These are phyloP conservation scores for Spongispora temasekensis DNA, from an alignment of 1,284 basidiomycete species.

Conservation along the genomic window DNA sequence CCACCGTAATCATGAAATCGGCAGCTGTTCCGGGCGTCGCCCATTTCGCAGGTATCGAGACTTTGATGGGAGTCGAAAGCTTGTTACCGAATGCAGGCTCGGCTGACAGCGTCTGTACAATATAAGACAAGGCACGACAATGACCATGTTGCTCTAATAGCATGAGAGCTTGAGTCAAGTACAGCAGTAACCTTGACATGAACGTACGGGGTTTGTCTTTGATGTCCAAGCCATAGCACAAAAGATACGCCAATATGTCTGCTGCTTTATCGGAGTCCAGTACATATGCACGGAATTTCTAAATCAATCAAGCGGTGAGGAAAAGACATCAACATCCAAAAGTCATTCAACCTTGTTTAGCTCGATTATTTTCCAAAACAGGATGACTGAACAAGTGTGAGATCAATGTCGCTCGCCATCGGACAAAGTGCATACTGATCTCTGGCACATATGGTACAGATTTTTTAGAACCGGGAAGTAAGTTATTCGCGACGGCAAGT, in stretches of 20 bases:
- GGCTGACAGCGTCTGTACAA: conserved; percentile 88
- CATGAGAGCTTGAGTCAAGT: conserved; percentile 14
- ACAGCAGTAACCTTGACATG: conserved; percentile 5
- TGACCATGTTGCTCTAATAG: conserved; percentile 83
- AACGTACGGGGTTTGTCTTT: conserved; percentile 86
- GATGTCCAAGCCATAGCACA: conserved; percentile 80
- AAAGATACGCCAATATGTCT: conserved; percentile 74
- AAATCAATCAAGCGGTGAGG: conserved; percentile 5
- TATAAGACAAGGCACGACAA: conserved; percentile 87
- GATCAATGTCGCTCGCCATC: conserved; percentile 6
- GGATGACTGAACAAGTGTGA: conserved; percentile 55
- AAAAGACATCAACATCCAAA: too few relatives aligned
- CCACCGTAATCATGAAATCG: conserved; percentile 86
- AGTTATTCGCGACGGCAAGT: conserved; percentile 68
- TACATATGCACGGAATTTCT: conserved; percentile 87
- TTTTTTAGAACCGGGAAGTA: conserved; percentile 82
- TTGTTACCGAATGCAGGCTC: conserved; percentile 75
- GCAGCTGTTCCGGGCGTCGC: conserved; percentile 70
- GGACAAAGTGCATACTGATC: conserved; percentile 55
- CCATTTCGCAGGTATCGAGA: conserved; percentile 75
- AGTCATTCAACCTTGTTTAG: conserved; percentile 77
- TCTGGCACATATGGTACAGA: conserved; percentile 81
- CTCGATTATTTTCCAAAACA: conserved; percentile 91
- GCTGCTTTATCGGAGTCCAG: conserved; percentile 78
- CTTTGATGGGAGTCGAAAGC: conserved; percentile 62